phyloP scores from a whole-genome alignment of 768 basidiomycete species.

The Fomitopsis serialis region DNA sequence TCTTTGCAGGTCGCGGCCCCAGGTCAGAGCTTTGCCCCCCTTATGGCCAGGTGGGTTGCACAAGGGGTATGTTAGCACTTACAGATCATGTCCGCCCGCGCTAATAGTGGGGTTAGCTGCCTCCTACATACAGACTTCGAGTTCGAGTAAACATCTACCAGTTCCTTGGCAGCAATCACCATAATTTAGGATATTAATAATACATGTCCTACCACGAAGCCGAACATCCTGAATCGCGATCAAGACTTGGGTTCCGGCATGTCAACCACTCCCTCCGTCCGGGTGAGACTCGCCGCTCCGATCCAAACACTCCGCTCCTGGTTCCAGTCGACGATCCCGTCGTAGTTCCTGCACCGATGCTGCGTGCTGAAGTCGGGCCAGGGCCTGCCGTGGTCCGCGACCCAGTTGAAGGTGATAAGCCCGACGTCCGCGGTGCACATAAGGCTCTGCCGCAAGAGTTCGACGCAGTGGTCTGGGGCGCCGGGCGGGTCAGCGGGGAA shows the following conservation, averaged over 20 bases:
- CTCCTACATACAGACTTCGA: too few species aligned
- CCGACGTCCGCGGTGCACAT: slow-evolving; percentile 2
- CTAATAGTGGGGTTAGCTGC: too few species aligned
- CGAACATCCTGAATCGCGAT: neutral
- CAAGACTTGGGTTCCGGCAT: neutral
- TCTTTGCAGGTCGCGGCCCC: too few species aligned
- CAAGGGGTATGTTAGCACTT: too few species aligned
- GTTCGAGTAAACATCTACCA: too few species aligned
- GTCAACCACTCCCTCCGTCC: neutral
- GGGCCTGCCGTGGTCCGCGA: neutral
- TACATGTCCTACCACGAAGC: too few species aligned
- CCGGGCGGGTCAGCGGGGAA: neutral
- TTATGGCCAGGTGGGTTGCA: too few species aligned
- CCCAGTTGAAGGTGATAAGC: slow-evolving; percentile 3
- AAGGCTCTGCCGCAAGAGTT: neutral
- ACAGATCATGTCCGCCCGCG: too few species aligned
- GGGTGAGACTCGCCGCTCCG: neutral
- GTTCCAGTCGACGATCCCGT: slow-evolving; percentile 1
- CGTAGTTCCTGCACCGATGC: slow-evolving; percentile 1
- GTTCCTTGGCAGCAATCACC: too few species aligned
- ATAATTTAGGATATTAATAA: too few species aligned
- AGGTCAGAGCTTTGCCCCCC: too few species aligned
- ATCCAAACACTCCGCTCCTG: neutral
- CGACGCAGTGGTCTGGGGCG: slow-evolving; percentile 3
- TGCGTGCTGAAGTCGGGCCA: slow-evolving; percentile 1